Evolutionary conservation across 306 rosid genomes (phyloP).

Genomic region (Prunus dulcis): DNA sequence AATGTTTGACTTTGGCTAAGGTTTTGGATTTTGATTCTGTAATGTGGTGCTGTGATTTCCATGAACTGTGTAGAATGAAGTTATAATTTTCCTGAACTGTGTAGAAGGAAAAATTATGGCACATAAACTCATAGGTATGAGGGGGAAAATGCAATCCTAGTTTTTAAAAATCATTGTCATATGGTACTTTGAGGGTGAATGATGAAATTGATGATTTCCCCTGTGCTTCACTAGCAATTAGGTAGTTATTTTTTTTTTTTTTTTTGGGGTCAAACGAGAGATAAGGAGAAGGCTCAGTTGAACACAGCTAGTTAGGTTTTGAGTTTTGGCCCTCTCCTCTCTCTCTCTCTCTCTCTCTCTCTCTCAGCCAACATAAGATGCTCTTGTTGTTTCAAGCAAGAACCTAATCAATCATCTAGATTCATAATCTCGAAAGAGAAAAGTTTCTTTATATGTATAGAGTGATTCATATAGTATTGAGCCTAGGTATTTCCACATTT

Average conservation of each 20-base stretch:
- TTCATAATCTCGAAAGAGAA: background rate
- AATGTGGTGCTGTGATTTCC: background rate
- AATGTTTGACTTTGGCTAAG: background rate
- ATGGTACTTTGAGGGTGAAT: background rate
- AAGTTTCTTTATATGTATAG: background rate
- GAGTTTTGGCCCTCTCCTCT: background rate
- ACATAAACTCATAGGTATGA: background rate
- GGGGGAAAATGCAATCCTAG: background rate
- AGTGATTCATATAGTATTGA: background rate
- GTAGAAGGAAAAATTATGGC: background rate
- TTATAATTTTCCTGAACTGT: background rate
- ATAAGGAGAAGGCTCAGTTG: constrained; percentile 1
- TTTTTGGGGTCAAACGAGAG: background rate
- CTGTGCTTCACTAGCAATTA: background rate
- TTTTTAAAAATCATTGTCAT: background rate
- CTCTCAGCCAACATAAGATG: background rate
- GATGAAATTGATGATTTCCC: background rate
- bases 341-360: background rate
- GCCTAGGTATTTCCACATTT: background rate
- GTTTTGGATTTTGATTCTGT: background rate
- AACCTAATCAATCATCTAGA: background rate
- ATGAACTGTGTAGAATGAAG: background rate
- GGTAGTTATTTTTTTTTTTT: background rate
- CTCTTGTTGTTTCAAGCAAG: background rate
- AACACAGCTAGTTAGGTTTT: background rate